Evolutionary conservation across 768 basidiomycete species (phyloP).

Genomic region (Holtermannia corniformis): DNA sequence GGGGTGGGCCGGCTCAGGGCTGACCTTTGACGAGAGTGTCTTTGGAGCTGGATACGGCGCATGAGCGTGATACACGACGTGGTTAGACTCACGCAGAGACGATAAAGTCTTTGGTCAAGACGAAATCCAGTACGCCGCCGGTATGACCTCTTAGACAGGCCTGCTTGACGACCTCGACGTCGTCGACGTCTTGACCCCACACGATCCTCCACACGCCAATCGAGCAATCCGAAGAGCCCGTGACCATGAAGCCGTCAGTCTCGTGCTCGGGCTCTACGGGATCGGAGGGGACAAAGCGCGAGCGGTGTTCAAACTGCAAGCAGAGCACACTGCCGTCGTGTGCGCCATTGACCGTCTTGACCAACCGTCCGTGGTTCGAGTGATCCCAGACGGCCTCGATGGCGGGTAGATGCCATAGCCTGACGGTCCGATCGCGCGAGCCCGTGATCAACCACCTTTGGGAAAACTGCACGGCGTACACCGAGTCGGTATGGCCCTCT

Average conservation of each 20-base stretch:
- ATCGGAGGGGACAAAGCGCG: no score
- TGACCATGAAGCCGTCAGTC: conserved; percentile 13
- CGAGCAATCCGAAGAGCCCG: conserved; percentile 15
- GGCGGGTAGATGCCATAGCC: conserved; percentile 5
- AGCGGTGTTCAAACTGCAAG: conserved; percentile 11
- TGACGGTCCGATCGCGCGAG: conserved; percentile 18
- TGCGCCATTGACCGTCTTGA: conserved; percentile 7
- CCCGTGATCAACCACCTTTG: conserved; percentile 22
- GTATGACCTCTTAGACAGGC: conserved; percentile 12
- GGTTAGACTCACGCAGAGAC: conserved; percentile 7
- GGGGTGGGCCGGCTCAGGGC: not conserved
- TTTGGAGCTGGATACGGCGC: conserved; percentile 8
- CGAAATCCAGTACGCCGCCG: conserved; percentile 16
- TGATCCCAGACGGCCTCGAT: not conserved
- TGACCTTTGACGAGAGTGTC: conserved; percentile 14
- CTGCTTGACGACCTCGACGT: not conserved
- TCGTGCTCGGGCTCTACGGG: no score
- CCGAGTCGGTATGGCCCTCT: conserved; percentile 5
- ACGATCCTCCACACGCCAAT: conserved; percentile 17
- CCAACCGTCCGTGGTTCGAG: not conserved
- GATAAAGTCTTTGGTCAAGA: conserved; percentile 5
- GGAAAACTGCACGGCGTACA: conserved; percentile 12
- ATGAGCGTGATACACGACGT: not conserved
- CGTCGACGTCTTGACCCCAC: not conserved
- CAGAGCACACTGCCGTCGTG: conserved; percentile 27